These are phyloP conservation scores for Castanopsis chinensis DNA, from an alignment of 306 rosid genomes.

Conservation along the genomic window DNA sequence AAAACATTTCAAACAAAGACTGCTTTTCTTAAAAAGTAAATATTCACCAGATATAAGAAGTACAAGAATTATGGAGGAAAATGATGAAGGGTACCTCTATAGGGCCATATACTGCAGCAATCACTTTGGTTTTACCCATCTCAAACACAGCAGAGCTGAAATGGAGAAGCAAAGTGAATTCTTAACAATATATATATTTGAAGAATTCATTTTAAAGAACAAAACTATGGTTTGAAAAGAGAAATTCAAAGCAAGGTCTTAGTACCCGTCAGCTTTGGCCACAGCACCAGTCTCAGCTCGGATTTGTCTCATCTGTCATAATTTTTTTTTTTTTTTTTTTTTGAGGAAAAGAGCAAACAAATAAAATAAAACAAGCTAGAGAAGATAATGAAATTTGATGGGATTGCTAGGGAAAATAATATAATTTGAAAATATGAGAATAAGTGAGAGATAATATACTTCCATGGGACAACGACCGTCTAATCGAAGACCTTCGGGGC, in stretches of 20 bases:
- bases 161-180: background rate
- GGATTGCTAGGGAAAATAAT: background rate
- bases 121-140: slow-evolving; percentile 91
- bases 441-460: slow-evolving; percentile 1
- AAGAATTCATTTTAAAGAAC: no score
- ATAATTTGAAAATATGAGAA: background rate
- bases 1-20: background rate
- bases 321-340: background rate
- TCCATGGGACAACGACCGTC: slow-evolving; percentile 84
- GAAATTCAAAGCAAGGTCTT: background rate
- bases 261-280: slow-evolving; percentile 77
- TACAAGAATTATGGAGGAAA: no score
- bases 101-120: slow-evolving; percentile 93
- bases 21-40: no score
- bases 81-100: slow-evolving; percentile 52
- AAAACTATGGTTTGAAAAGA: background rate
- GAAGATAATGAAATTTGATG: slow-evolving; percentile 32
- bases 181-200: no score
- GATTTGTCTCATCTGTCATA: slow-evolving; percentile 77
- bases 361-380: background rate
- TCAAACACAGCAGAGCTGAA: slow-evolving; percentile 78
- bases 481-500: slow-evolving; percentile 90
- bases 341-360: background rate
- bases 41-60: no score
- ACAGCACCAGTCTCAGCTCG: slow-evolving; percentile 84